These are phyloP conservation scores for Xerocomellus chrysenteron DNA, from an alignment of 768 basidiomycete genomes.

Conservation along the genomic window DNA sequence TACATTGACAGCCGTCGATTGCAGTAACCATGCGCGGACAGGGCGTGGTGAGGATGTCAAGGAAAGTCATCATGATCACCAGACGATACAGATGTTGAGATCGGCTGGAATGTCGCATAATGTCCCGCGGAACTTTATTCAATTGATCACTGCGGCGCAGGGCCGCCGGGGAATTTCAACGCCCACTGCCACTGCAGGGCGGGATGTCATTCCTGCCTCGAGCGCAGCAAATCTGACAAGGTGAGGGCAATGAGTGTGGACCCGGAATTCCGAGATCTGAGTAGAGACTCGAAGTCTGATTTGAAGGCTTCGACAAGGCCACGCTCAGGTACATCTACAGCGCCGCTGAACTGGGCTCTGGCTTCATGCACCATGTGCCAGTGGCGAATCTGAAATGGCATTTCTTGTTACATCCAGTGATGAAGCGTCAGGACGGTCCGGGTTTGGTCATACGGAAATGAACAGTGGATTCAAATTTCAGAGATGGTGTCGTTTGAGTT, in stretches of 20 bases:
- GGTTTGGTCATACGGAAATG: conserved; percentile 3
- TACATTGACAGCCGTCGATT: neutral
- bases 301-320: neutral
- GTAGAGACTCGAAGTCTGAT: no score
- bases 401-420: neutral
- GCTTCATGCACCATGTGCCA: neutral
- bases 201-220: neutral
- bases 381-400: neutral
- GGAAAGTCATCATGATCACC: neutral
- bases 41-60: neutral
- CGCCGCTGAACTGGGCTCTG: neutral
- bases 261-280: neutral
- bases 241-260: neutral
- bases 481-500: neutral
- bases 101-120: neutral
- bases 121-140: neutral
- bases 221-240: neutral
- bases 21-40: neutral
- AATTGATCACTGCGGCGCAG: neutral
- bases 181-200: neutral
- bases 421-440: neutral
- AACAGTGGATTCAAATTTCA: neutral
- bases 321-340: neutral
- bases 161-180: neutral
- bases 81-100: neutral